Evolutionary conservation across 2,329 filamentous ascomycete genomes (phyloP), one percentile per base, ranked within the genome.

Genomic region (Trichoderma aggressivum): DNA sequence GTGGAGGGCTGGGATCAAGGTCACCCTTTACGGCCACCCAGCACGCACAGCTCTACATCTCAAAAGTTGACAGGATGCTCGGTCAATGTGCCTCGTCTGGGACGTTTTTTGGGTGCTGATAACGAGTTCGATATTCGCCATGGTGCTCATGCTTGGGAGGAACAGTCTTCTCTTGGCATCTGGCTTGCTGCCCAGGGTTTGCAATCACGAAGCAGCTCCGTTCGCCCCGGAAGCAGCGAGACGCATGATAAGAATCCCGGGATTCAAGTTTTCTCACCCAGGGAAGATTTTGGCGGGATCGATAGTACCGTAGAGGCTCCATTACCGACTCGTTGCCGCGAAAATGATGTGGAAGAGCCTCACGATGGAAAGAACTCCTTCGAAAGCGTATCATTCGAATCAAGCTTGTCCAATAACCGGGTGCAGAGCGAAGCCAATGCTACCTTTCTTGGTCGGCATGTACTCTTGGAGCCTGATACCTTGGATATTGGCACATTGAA

Each of bases 171-270:
- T 8, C 75, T 82, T 63, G 76, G 78, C 7, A 75, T 81, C 26
- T 82, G 81, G 81, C 77, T 82, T n/a, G 79, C 79, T 39, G 76
- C 80, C 8, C 81, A 82, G 70, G 74, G 76, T 8, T 71, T 81
- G 24, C 74, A 75, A 55, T 77, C 78, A 4, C 73, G 76, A 69
- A 76, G 78, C 36, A 77, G 74, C 62, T 78, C 78, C 65, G 76
- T 56, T 30, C 62, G 59, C 32, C 63, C 56, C 36, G 61, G 50
- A 70, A 59, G 60, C 26, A 58, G 30, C 14, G 50, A 50, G 32
- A 39, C 32, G 11, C 61, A 50, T 36, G 71, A 55, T 36, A 43
- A 8, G 18, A 47, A 32, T 59, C 50, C 24, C 24, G 39, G 16
- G n/a, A 58, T 71, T 10, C 30, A 36, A 5, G 14, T 32, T 32